These are phyloP conservation scores for Penicillium sp. DNA, from an alignment of 2,329 filamentous ascomycete species.

Conservation along the genomic window DNA sequence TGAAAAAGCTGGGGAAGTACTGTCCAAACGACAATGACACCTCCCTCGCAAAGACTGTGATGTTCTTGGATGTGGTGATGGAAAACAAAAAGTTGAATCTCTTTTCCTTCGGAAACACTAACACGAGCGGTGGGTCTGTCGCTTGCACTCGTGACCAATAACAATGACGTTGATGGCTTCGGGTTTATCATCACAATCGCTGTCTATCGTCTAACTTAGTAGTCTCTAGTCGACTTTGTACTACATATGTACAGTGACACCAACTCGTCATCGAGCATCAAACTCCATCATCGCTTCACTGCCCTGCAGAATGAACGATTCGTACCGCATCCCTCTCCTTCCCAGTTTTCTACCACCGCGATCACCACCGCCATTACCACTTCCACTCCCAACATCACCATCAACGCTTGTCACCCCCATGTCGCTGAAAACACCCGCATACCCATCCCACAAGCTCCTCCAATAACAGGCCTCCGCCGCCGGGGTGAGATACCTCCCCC, in stretches of 20 bases:
- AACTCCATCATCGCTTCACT: slow-evolving; percentile 32
- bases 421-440: slow-evolving; percentile 30
- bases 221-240: not conserved
- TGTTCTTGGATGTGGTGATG: too few species aligned
- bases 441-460: slow-evolving; percentile 47
- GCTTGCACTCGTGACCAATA: not conserved
- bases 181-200: too few species aligned
- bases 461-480: slow-evolving; percentile 59
- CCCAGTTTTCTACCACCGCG: not conserved
- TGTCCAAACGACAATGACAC: too few species aligned
- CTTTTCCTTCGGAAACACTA: too few species aligned
- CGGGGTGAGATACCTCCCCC: slow-evolving; percentile 55
- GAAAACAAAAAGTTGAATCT: too few species aligned
- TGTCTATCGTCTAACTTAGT: not conserved
- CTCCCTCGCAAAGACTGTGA: too few species aligned
- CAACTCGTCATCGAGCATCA: not conserved
- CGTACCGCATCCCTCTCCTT: slow-evolving; percentile 32
- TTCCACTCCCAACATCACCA: too few species aligned
- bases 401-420: slow-evolving; percentile 13
- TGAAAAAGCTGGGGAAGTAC: too few species aligned
- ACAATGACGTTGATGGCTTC: not conserved
- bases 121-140: too few species aligned
- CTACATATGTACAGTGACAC: not conserved
- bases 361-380: not conserved
- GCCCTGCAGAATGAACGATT: slow-evolving; percentile 36